A percentile compares a stretch with the other conserved stretches of the same genome.
These are phyloP conservation scores for Posidonia australis DNA, from an alignment of 106 monocot genomes.

Conservation along the genomic window DNA sequence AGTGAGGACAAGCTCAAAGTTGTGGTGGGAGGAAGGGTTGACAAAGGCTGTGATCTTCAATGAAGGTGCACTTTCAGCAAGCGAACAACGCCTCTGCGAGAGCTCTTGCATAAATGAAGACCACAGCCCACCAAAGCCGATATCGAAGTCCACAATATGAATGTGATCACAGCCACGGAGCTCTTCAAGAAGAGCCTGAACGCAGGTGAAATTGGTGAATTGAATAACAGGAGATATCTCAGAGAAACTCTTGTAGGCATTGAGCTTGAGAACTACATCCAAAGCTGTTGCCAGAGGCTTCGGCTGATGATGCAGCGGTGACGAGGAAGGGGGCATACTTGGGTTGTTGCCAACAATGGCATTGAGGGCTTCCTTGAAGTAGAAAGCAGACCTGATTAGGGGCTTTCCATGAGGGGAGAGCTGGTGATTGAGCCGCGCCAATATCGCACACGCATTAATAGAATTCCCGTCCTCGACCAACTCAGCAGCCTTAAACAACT, in stretches of 20 bases:
- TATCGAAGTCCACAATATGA: slow-evolving; percentile 81
- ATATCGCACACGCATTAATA: slow-evolving; percentile 80
- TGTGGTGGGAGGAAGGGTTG: slow-evolving; percentile 36
- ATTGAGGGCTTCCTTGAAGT: slow-evolving; percentile 74
- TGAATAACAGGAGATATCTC: slow-evolving; percentile 74
- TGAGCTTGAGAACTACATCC: slow-evolving; percentile 66
- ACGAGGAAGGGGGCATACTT: not conserved
- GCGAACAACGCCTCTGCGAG: slow-evolving; percentile 33
- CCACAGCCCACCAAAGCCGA: slow-evolving; percentile 81
- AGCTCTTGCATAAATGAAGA: slow-evolving; percentile 85
- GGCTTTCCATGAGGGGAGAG: slow-evolving; percentile 71
- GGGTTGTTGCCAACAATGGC: slow-evolving; percentile 4
- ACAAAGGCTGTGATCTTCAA: slow-evolving; percentile 74
- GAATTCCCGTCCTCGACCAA: slow-evolving; percentile 50
- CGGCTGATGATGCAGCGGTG: not conserved
- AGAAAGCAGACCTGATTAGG: slow-evolving; percentile 57
- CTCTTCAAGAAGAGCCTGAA: slow-evolving; percentile 72
- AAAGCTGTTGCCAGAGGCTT: slow-evolving; percentile 20
- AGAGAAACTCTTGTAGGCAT: slow-evolving; percentile 67
- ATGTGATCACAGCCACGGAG: slow-evolving; percentile 33
- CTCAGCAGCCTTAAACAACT: slow-evolving; percentile 71
- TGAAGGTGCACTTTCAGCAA: slow-evolving; percentile 11
- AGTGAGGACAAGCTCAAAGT: slow-evolving; percentile 65
- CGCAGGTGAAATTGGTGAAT: slow-evolving; percentile 77
- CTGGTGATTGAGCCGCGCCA: slow-evolving; percentile 99